Evolutionary conservation across 2,329 filamentous ascomycete species (phyloP).

Genomic region (Pestalotiopsis sp.): DNA sequence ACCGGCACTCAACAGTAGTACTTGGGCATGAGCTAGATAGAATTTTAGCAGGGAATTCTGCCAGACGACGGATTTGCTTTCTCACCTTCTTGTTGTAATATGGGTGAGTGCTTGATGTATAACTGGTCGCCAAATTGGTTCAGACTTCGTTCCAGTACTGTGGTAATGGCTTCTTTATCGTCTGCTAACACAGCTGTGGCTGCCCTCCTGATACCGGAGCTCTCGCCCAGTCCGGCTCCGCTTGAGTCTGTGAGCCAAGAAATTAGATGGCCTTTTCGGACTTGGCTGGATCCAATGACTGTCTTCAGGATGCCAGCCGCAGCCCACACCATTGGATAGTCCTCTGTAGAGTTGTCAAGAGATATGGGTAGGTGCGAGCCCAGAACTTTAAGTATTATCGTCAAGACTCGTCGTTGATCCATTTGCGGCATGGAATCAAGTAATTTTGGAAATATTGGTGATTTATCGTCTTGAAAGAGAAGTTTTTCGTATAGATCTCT

Average conservation of each 20-base stretch:
- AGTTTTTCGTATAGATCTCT: slow-evolving; percentile 25
- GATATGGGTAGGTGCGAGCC: slow-evolving; percentile 39
- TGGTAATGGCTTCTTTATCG: slow-evolving; percentile 50
- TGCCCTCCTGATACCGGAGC: slow-evolving; percentile 66
- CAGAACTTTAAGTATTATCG: slow-evolving; percentile 41
- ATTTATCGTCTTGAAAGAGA: slow-evolving; percentile 22
- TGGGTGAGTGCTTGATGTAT: slow-evolving; percentile 81
- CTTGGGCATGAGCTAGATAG: slow-evolving; percentile 71
- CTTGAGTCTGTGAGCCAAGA: slow-evolving; percentile 66
- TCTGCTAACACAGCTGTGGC: slow-evolving; percentile 58
- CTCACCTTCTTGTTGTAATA: slow-evolving; percentile 85
- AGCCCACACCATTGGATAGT: slow-evolving; percentile 50
- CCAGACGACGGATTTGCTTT: neutral
- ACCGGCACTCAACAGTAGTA: slow-evolving; percentile 74
- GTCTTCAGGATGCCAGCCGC: slow-evolving; percentile 56
- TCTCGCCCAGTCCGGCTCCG: slow-evolving; percentile 64
- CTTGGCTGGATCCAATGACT: slow-evolving; percentile 47
- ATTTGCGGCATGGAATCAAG: slow-evolving; percentile 36
- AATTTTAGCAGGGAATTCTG: slow-evolving; percentile 21
- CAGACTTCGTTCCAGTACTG: slow-evolving; percentile 67
- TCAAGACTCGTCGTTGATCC: slow-evolving; percentile 45
- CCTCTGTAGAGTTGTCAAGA: slow-evolving; percentile 28
- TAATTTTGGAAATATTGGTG: slow-evolving; percentile 30
- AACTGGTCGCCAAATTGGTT: slow-evolving; percentile 80
- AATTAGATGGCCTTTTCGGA: slow-evolving; percentile 54